Base-by-base conservation (phyloP, 2,329 filamentous ascomycete species). In the Clonostachys rhizophaga region DNA sequence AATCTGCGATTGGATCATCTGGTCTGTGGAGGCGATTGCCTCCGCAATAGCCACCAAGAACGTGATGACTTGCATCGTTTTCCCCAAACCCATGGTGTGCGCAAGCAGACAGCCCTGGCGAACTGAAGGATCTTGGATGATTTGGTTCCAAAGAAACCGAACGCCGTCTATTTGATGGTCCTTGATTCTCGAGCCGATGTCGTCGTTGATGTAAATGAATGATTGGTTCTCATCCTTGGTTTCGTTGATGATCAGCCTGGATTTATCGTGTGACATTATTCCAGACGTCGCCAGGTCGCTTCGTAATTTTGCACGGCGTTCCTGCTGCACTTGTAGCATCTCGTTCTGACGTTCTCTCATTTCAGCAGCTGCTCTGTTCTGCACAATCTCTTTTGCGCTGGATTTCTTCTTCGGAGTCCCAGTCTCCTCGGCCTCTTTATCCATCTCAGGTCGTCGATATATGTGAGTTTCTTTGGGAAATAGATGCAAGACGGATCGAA, bases 1-100 rank as follows among this genome's bases (percentile, higher is more conserved):
- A 34, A 96, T 78, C 61, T 95, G 89, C 1, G 70, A 69, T 4
- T 65, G 66, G 6, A 92, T 67, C 0, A 69, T 62, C 1, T 68
- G 63, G 46, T 91, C 78, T 0, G 62, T 33, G 0, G 87, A 91
- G 17, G 62, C 60, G 5, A 81, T 75, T 4, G 89, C 81, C 54
- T 88, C 78, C 5, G 83, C 74, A 50, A 96, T 79, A 0, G 88
- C 84, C 14, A 87, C 77, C 6, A 96, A 76, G n/a, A 96, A 70
- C 1, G 89, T 87, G 49, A 96, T 89, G 6, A 90, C 81, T 68
- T 96, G 91, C 84, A 95, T 90, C 0, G 91, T 95, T 69, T 96
- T 96, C 14, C 91, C 91, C 3, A 96, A 69, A 2, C 91, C 91
- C 91, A 96, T 96, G 1, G 88, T 89, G 62, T 96, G 91, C 6